Conservation (phyloP, 2,329 filamentous ascomycete genomes). For the Phyllosticta paracitricarpa region DNA sequence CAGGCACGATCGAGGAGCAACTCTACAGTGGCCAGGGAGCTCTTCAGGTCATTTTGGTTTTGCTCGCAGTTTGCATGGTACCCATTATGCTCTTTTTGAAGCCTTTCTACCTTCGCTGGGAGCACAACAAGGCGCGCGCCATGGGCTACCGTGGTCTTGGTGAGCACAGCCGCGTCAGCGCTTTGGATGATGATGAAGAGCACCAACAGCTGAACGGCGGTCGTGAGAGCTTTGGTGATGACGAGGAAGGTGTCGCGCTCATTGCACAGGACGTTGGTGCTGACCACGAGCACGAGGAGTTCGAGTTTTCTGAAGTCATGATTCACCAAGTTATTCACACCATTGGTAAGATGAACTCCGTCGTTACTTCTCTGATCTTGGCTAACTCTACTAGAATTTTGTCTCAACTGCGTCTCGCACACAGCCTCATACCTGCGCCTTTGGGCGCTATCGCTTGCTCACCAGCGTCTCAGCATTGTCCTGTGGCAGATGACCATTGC, state of each 20-base stretch:
- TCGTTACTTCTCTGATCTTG: not conserved
- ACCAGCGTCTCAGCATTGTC: slow-evolving; percentile 94
- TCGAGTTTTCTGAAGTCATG: slow-evolving; percentile 95
- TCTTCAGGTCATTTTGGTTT: slow-evolving; percentile 68
- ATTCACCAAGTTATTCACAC: slow-evolving; percentile 99
- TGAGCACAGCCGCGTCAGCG: slow-evolving; percentile 78
- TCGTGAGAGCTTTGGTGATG: slow-evolving; percentile 60
- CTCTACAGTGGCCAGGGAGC: slow-evolving; percentile 68
- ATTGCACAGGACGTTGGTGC: slow-evolving; percentile 69
- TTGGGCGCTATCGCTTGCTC: slow-evolving; percentile 92
- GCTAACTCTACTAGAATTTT: slow-evolving; percentile 61
- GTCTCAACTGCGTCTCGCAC: slow-evolving; percentile 96
- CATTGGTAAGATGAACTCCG: slow-evolving; percentile 58
- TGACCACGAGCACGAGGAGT: slow-evolving; percentile 83
- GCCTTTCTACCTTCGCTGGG: slow-evolving; percentile 86
- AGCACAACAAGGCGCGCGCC: slow-evolving; percentile 81
- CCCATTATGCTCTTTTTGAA: slow-evolving; percentile 89
- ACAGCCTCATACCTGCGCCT: slow-evolving; percentile 97
- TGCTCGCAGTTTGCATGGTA: slow-evolving; percentile 77
- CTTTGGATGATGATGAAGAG: slow-evolving; percentile 74
- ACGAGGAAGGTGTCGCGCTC: slow-evolving; percentile 76
- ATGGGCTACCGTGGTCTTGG: slow-evolving; percentile 89
- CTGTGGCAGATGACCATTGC: slow-evolving; percentile 94
- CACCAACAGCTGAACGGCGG: slow-evolving; percentile 47
- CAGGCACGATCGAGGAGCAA: slow-evolving; percentile 61